Percentiles rank a stretch among this genome's conserved stretches.
These are phyloP conservation scores for Peronospora farinosa DNA, from an alignment of 352 stramenopile species.

Conservation along the genomic window DNA sequence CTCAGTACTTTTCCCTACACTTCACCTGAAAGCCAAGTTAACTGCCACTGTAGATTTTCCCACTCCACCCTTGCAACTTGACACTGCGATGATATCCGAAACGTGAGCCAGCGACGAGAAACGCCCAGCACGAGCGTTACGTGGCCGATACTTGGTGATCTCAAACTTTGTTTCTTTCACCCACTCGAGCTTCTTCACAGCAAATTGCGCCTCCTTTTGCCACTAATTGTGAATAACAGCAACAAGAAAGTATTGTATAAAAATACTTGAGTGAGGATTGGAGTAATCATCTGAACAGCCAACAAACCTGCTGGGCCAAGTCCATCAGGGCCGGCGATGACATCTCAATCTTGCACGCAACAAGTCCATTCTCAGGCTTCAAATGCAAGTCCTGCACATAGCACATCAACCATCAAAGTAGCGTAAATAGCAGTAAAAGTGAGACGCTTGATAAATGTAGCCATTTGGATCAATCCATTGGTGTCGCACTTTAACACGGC, in stretches of 20 bases:
- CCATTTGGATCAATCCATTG: slow-evolving; percentile 6
- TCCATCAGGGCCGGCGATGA: slow-evolving; percentile 65
- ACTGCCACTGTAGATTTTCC: slow-evolving; percentile 99
- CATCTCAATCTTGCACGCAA: slow-evolving; percentile 70
- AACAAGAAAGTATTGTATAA: background rate
- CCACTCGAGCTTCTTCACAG: slow-evolving; percentile 62
- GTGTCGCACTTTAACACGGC: slow-evolving; percentile 64
- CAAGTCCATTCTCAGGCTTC: slow-evolving; percentile 31
- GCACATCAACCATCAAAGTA: slow-evolving; percentile 1
- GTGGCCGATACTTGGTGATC: slow-evolving; percentile 50
- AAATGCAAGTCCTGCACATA: slow-evolving; percentile 50
- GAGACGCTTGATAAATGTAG: background rate
- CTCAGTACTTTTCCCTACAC: background rate
- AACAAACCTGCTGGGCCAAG: slow-evolving; percentile 53
- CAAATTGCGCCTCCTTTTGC: slow-evolving; percentile 46
- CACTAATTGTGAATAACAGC: slow-evolving; percentile 34
- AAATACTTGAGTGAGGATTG: background rate
- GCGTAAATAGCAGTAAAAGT: background rate
- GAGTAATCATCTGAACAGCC: background rate
- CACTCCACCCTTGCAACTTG: slow-evolving; percentile 95
- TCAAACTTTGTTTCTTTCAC: slow-evolving; percentile 64
- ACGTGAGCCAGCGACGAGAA: slow-evolving; percentile 80
- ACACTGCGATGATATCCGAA: slow-evolving; percentile 85
- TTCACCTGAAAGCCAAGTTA: slow-evolving; percentile 92
- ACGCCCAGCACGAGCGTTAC: slow-evolving; percentile 57